A percentile compares a stretch with the other conserved stretches of the same genome.
Evolutionary conservation across 805 yeast genomes (phyloP).

Genomic region (Komagataella mondaviorum): DNA sequence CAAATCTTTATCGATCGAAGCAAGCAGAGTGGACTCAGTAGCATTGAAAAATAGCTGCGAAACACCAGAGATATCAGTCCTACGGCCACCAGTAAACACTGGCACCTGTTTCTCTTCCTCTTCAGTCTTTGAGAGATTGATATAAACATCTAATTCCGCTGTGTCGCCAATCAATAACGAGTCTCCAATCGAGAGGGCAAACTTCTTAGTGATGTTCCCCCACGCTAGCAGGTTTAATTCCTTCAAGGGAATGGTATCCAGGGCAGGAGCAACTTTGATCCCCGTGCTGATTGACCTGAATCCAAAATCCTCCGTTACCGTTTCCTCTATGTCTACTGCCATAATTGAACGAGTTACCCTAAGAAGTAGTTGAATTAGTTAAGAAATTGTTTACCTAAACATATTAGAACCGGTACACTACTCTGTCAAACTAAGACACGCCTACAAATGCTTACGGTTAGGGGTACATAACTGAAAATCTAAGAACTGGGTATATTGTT

Average conservation of each 20-base stretch:
- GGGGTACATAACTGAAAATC: neutral
- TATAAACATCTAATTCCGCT: constrained; percentile 10
- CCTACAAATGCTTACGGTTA: no score
- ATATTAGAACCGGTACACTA: neutral
- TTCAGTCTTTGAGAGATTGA: neutral
- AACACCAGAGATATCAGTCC: neutral
- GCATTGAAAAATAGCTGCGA: neutral
- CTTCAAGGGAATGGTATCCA: constrained; percentile 22
- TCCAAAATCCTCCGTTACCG: constrained; percentile 25
- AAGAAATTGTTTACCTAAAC: neutral
- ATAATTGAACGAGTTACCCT: neutral
- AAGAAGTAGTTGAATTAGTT: neutral
- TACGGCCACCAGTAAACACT: neutral
- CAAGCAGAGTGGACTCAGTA: neutral
- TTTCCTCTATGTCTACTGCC: neutral
- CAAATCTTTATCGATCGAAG: neutral
- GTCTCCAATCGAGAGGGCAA: constrained; percentile 24
- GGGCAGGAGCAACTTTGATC: constrained; percentile 19
- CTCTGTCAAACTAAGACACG: neutral
- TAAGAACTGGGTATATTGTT: neutral
- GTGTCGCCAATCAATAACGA: constrained; percentile 22
- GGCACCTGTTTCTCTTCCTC: neutral
- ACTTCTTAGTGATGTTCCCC: constrained; percentile 16
- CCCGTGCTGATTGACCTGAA: constrained; percentile 23
- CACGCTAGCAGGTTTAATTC: constrained; percentile 22